phyloP scores from a whole-genome alignment of 306 rosid species.

The Elaeagnus macrophylla region DNA sequence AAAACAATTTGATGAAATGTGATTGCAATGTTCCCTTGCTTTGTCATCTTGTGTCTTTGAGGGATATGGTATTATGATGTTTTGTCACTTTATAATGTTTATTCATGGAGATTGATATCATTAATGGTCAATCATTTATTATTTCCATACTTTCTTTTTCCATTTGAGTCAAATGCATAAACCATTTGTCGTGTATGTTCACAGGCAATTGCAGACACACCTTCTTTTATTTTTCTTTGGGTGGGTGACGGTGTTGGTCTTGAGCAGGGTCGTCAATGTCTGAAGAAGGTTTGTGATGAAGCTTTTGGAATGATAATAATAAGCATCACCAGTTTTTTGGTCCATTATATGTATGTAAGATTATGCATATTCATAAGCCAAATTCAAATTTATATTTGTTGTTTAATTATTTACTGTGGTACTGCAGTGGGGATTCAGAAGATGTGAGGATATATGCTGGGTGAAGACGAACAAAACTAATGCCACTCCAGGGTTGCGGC shows the following conservation, averaged over 20 bases:
- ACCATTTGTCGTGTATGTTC: conserved; percentile 13
- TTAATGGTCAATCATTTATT: too few species aligned
- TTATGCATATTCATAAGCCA: conserved; percentile 7
- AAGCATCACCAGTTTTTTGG: conserved; percentile 1
- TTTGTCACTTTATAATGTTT: too few species aligned
- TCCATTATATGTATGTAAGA: conserved; percentile 14
- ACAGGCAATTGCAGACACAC: conserved; percentile 98
- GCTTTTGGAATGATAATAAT: conserved; percentile 1
- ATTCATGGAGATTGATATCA: too few species aligned
- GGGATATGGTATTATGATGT: too few species aligned
- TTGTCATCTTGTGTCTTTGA: too few species aligned
- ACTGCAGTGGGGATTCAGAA: conserved; percentile 94
- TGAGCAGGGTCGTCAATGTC: conserved; percentile 99
- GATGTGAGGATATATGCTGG: conserved; percentile 99
- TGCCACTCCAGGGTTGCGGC: conserved; percentile 86
- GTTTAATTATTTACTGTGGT: conserved; percentile 12
- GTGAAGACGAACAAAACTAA: conserved; percentile 91
- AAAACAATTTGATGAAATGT: too few species aligned
- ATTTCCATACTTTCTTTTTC: conserved; percentile 7
- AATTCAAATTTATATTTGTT: conserved; percentile 8
- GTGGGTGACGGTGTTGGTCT: conserved; percentile 98
- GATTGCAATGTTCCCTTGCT: too few species aligned
- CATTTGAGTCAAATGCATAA: conserved; percentile 23
- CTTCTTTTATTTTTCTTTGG: conserved; percentile 98
- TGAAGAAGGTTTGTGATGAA: conserved; percentile 63